Conservation (phyloP, 352 stramenopile genomes). For the Globisporangium polare region DNA sequence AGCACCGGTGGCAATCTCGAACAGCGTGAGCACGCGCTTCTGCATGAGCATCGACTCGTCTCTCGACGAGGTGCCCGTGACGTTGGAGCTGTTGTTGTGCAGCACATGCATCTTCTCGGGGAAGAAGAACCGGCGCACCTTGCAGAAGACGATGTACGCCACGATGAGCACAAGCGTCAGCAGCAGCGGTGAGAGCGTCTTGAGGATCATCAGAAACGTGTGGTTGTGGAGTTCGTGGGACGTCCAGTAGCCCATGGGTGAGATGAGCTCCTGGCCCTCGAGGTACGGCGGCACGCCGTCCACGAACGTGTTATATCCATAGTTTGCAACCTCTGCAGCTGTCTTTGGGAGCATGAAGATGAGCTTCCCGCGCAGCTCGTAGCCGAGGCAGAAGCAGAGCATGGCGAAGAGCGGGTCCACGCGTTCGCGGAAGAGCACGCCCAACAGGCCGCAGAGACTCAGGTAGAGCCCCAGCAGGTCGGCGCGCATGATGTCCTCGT, state of each 20-base stretch:
- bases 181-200: background rate
- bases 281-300: background rate
- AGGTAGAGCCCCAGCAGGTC: slow-evolving; percentile 20
- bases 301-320: background rate
- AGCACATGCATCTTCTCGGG: background rate
- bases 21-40: slow-evolving; percentile 23
- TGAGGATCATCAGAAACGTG: background rate
- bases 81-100: background rate
- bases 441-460: slow-evolving; percentile 1
- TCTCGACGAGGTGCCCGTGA: background rate
- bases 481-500: slow-evolving; percentile 30
- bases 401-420: slow-evolving; percentile 5
- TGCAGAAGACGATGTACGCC: background rate
- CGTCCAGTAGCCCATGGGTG: slow-evolving; percentile 1
- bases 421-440: background rate
- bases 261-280: slow-evolving; percentile 2
- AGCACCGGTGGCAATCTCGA: slow-evolving; percentile 24
- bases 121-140: background rate
- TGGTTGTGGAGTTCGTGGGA: background rate
- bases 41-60: background rate
- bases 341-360: background rate
- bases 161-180: background rate
- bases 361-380: background rate
- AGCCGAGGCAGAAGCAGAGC: background rate
- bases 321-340: background rate